Evolutionary conservation across 2,329 filamentous ascomycete genomes (phyloP).

Genomic region (Talaromyces sp.): DNA sequence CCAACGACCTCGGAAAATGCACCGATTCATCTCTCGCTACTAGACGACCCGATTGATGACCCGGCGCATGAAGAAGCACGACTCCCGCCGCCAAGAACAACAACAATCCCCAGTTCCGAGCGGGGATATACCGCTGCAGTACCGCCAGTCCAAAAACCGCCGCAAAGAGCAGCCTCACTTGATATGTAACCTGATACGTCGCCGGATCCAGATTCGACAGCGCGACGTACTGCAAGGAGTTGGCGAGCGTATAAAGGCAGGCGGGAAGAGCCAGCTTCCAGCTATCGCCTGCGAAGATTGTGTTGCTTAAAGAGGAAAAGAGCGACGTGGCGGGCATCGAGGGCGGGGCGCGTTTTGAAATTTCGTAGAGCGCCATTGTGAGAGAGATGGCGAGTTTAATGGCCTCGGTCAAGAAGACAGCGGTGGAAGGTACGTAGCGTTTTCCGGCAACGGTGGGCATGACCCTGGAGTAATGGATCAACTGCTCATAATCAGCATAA

Average conservation of each 20-base stretch:
- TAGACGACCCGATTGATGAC: conserved; percentile 52
- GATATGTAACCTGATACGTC: conserved; percentile 89
- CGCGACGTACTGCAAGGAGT: conserved; percentile 88
- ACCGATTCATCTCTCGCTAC: conserved; percentile 49
- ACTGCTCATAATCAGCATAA: conserved; percentile 45
- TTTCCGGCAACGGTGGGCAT: conserved; percentile 83
- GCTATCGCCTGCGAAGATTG: conserved; percentile 82
- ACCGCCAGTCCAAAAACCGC: conserved; percentile 81
- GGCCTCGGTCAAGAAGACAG: conserved; percentile 88
- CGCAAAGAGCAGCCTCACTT: conserved; percentile 89
- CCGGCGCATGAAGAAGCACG: conserved; percentile 76
- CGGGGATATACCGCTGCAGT: conserved; percentile 65
- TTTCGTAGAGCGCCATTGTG: conserved; percentile 82
- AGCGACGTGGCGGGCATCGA: conserved; percentile 76
- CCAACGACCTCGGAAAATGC: conserved; percentile 68
- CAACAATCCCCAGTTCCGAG: conserved; percentile 75
- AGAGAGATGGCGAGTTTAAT: conserved; percentile 84
- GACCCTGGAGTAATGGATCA: conserved; percentile 91
- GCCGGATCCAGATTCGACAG: conserved; percentile 88
- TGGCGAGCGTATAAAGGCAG: conserved; percentile 82
- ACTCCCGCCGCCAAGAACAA: conserved; percentile 77
- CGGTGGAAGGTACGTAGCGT: conserved; percentile 89
- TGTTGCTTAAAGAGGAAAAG: conserved; percentile 72
- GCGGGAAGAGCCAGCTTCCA: conserved; percentile 94
- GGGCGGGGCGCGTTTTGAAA: conserved; percentile 70